Conservation (phyloP, 108 stramenopile genomes). For the Fragilariopsis cylindrus region DNA sequence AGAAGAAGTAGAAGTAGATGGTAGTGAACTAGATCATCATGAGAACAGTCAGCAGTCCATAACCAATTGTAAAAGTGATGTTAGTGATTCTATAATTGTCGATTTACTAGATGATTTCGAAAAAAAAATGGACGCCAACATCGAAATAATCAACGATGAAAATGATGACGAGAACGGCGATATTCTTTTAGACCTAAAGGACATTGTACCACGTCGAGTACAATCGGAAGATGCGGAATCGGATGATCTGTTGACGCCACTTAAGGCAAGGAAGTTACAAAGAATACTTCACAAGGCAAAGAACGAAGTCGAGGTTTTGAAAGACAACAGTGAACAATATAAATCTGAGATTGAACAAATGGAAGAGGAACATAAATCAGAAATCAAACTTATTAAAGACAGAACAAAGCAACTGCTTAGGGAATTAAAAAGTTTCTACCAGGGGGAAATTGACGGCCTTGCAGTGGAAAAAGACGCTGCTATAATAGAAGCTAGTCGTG, state of each 20-base stretch:
- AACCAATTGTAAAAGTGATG: not conserved
- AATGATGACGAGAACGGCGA: conserved; percentile 14
- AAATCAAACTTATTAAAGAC: conserved; percentile 34
- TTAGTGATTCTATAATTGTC: conserved; percentile 3
- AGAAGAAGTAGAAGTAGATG: not conserved
- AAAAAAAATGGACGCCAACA: conserved; percentile 24
- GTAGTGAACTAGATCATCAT: not conserved
- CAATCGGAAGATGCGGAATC: not conserved
- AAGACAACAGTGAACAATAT: conserved; percentile 35
- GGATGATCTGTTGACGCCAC: not conserved
- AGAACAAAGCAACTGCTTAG: conserved; percentile 20
- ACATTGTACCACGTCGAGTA: conserved; percentile 1
- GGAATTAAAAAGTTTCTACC: conserved; percentile 27
- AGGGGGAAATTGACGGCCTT: conserved; percentile 24
- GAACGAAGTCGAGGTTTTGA: conserved; percentile 28
- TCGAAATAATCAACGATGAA: not conserved
- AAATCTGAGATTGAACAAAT: conserved; percentile 36
- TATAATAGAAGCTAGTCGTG: conserved; percentile 27
- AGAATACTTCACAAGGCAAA: conserved; percentile 19
- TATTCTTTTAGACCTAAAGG: conserved; percentile 11
- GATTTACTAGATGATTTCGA: conserved; percentile 30
- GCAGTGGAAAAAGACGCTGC: conserved; percentile 40
- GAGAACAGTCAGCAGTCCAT: not conserved
- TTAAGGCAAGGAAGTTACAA: conserved; percentile 23
- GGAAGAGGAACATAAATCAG: conserved; percentile 39